Percentiles rank a stretch among this genome's conserved stretches.
Conservation (phyloP, 129 eudicot genomes). For the Escallonia rubra region DNA sequence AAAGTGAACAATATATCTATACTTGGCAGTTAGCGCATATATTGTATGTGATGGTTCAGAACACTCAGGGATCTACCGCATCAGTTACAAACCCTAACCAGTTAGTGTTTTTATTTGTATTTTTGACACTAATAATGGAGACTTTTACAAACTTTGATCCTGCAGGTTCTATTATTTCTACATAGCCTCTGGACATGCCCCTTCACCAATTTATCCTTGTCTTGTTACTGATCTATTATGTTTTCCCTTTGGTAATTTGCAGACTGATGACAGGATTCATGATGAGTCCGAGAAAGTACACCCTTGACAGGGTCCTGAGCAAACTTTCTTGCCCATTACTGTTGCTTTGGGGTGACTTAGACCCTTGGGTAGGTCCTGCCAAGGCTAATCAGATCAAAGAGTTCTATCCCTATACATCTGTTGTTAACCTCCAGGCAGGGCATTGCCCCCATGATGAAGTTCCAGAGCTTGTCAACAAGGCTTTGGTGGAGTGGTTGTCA, state of each 20-base stretch:
- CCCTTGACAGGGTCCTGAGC: constrained; percentile 80
- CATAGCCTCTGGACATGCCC: no score
- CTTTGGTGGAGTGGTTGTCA: constrained; percentile 79
- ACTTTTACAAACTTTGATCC: no score
- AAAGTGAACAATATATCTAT: no score
- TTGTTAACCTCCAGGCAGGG: constrained; percentile 87
- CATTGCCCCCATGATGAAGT: constrained; percentile 99
- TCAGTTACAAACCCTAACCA: no score
- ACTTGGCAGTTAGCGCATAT: no score
- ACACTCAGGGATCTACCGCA: no score
- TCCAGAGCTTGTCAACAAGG: constrained; percentile 81
- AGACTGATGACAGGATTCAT: constrained; percentile 84
- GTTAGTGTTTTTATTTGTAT: no score
- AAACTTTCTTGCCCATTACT: constrained; percentile 85
- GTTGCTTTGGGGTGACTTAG: constrained; percentile 93
- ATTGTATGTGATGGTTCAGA: no score
- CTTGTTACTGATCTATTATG: not conserved
- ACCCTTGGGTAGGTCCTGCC: constrained; percentile 97
- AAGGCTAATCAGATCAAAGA: constrained; percentile 81
- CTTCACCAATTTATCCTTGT: no score
- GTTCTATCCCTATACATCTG: constrained; percentile 68
- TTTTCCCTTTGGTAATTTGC: constrained; percentile 9
- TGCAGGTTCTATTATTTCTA: no score
- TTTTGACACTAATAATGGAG: no score
- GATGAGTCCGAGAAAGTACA: constrained; percentile 82